Percentiles rank a stretch among this genome's conserved stretches.
Conservation (phyloP, 495 filamentous ascomycete species). For the Sabuloglossum arenarium region DNA sequence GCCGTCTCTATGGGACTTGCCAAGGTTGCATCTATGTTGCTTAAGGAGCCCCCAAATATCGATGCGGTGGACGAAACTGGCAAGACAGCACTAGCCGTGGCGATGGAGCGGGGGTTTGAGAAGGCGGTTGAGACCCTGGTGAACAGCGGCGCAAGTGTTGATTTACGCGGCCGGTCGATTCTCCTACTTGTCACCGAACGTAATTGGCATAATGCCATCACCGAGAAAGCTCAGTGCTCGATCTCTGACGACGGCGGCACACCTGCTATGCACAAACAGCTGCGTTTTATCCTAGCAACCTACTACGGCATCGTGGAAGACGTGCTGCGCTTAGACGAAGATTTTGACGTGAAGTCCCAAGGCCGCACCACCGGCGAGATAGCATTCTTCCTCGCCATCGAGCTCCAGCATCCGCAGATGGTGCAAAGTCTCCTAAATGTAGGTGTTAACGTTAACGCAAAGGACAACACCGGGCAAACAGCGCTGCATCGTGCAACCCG, state of each 20-base stretch:
- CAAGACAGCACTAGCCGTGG: slow-evolving; percentile 8
- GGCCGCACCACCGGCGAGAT: background rate
- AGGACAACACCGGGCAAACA: slow-evolving; percentile 8
- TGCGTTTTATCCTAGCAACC: background rate
- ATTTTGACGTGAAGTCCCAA: background rate
- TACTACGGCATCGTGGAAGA: background rate
- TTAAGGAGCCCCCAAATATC: slow-evolving; percentile 4
- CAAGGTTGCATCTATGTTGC: slow-evolving; percentile 5
- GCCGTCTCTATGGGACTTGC: slow-evolving; percentile 8
- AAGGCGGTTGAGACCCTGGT: slow-evolving; percentile 8
- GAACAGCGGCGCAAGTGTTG: slow-evolving; percentile 6
- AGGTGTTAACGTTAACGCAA: slow-evolving; percentile 8
- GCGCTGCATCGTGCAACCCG: slow-evolving; percentile 10
- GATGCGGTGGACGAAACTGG: slow-evolving; percentile 1
- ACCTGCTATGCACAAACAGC: background rate
- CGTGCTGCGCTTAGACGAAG: background rate
- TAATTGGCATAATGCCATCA: slow-evolving; percentile 1
- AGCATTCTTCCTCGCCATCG: background rate
- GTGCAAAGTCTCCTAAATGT: slow-evolving; percentile 8
- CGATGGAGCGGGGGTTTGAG: slow-evolving; percentile 5
- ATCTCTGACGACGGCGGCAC: background rate
- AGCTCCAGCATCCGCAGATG: slow-evolving; percentile 3
- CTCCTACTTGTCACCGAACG: slow-evolving; percentile 4
- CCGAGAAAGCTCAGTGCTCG: slow-evolving; percentile 2
- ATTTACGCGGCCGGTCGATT: background rate